Base-by-base conservation (phyloP, 2,329 filamentous ascomycete genomes). In the Teratosphaeria destructans region DNA sequence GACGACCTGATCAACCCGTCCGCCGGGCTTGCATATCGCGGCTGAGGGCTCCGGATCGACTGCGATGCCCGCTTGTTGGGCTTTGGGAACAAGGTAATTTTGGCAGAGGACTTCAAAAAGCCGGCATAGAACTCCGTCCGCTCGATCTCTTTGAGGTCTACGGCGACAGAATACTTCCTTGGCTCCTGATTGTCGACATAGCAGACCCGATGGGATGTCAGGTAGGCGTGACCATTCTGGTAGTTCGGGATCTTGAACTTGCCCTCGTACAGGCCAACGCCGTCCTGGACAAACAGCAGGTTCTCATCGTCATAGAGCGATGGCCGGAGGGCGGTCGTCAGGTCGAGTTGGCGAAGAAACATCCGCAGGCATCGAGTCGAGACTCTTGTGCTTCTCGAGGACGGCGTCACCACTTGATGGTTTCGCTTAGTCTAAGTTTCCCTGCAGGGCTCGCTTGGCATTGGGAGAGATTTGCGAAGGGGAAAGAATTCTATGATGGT, bases 231-330 rank as follows among this genome's bases (percentile, higher is more conserved):
- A 57, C 94, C 94, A 77, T 96, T 90, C 73, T 99, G 94, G 66
- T 95, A 90, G 70, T 92, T 86, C 39, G 90, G 88, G 58, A 99
- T 87, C 78, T 99, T 99, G 79, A 87, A 94, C 78, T 96, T 97
- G 67, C 94, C 94, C 81, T 97, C 90, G 78, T 99, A 99, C 63
- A 99, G 81, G 67, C 94, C 94, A 69, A 99, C 92, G 74, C 90
- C 92, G 81, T 97, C 92, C 78, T 97, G 93, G 60, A 99, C 93
- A 77, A 96, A 97, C 61, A 99, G 82, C 58, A 97, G 81, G 67
- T 90, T 88, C 82, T 99, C 94, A 80, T 96, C 94, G 71, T 90
- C 88, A 66, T 95, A 83, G 73, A 96, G 88, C 62, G 87, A 88
- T 69, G 94, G 94, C 81, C 94, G 89, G 72, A 96, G 84, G 72